Evolutionary conservation across 768 basidiomycete species (phyloP).

Genomic region (Exsudoporus frostii): DNA sequence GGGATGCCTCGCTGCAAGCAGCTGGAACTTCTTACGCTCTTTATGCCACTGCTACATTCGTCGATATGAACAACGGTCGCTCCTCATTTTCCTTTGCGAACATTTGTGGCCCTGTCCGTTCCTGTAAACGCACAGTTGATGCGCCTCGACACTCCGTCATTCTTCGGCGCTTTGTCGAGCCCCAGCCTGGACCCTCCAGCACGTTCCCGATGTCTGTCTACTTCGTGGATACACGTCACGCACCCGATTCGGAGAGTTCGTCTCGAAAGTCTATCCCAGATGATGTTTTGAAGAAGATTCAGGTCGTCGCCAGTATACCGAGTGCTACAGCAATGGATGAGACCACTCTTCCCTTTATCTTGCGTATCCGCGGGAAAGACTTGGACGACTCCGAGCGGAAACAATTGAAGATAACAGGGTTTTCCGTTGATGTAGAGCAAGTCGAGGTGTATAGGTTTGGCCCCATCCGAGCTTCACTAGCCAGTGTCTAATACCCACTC

Average conservation of each 20-base stretch:
- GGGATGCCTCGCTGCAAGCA: slow-evolving; percentile 38
- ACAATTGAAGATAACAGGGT: slow-evolving; percentile 53
- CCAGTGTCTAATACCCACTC: slow-evolving; percentile 5
- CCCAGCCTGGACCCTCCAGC: slow-evolving; percentile 33
- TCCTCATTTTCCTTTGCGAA: slow-evolving; percentile 46
- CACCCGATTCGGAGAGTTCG: slow-evolving; percentile 12
- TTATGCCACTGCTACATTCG: slow-evolving; percentile 62
- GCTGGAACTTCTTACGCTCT: slow-evolving; percentile 64
- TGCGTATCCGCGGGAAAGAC: slow-evolving; percentile 59
- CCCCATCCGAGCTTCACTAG: not conserved
- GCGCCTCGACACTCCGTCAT: slow-evolving; percentile 41
- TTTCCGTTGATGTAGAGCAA: slow-evolving; percentile 60
- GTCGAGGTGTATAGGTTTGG: slow-evolving; percentile 64
- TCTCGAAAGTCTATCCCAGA: slow-evolving; percentile 40
- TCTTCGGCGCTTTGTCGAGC: slow-evolving; percentile 52
- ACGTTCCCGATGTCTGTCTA: slow-evolving; percentile 38
- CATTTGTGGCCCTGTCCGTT: slow-evolving; percentile 56
- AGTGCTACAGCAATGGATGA: slow-evolving; percentile 47
- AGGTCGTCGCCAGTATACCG: slow-evolving; percentile 64
- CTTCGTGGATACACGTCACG: slow-evolving; percentile 39
- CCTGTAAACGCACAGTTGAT: slow-evolving; percentile 39
- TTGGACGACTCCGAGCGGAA: slow-evolving; percentile 48
- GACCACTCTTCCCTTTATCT: slow-evolving; percentile 47
- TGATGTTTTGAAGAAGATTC: slow-evolving; percentile 57
- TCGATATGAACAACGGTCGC: slow-evolving; percentile 41